These are phyloP conservation scores for Hura crepitans DNA, from an alignment of 441 rosid species.

Conservation along the genomic window DNA sequence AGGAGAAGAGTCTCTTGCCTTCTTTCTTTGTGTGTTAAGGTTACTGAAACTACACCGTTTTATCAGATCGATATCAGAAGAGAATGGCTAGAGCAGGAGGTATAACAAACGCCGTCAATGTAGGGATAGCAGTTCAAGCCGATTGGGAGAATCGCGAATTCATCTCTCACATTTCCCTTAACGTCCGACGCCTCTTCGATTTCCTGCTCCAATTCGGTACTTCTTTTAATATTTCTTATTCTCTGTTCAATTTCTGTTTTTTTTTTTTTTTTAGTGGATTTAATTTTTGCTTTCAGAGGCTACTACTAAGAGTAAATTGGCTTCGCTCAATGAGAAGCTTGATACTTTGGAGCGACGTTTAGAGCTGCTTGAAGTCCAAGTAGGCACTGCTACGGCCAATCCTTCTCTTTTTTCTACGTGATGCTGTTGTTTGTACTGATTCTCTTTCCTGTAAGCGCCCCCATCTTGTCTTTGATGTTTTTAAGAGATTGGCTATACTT, in stretches of 20 bases:
- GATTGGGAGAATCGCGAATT: slow-evolving; percentile 99
- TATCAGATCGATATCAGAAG: not conserved
- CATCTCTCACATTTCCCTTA: slow-evolving; percentile 91
- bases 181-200: slow-evolving; percentile 97
- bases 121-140: slow-evolving; percentile 98
- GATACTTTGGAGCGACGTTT: slow-evolving; percentile 85
- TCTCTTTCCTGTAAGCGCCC: not conserved
- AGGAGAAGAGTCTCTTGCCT: not conserved
- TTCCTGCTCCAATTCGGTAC: slow-evolving; percentile 95
- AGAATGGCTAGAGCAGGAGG: slow-evolving; percentile 95
- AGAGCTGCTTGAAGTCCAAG: slow-evolving; percentile 87
- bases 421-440: not conserved
- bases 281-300: slow-evolving; percentile 15
- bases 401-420: slow-evolving; percentile 58
- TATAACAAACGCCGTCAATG: slow-evolving; percentile 89
- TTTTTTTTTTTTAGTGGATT: not conserved
- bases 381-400: slow-evolving; percentile 80
- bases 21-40: not conserved
- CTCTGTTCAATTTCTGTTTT: not conserved
- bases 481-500: not conserved
- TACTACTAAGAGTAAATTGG: slow-evolving; percentile 14
- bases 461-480: slow-evolving; percentile 16
- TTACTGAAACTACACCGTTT: not conserved
- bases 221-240: not conserved
- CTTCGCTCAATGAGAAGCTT: slow-evolving; percentile 41